A percentile compares a stretch with the other conserved stretches of the same genome.
Conservation (phyloP, 2,329 filamentous ascomycete species). For the Aspergillus sclerotialis region DNA sequence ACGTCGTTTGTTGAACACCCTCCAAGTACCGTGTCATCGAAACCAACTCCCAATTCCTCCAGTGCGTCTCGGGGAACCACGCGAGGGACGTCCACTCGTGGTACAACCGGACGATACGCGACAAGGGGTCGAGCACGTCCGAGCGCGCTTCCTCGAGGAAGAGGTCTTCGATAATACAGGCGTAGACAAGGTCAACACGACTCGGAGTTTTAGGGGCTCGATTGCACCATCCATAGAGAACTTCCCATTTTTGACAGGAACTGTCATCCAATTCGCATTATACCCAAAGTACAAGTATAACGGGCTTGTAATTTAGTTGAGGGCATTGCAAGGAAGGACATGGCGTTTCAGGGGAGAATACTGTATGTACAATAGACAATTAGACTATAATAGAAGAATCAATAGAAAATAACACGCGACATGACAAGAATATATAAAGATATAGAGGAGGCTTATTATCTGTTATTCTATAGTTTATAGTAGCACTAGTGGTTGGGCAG, state of each 20-base stretch:
- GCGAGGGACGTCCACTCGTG: conserved; percentile 4
- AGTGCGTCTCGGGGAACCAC: conserved; percentile 19
- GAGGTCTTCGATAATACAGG: conserved; percentile 30
- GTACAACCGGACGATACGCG: conserved; percentile 25
- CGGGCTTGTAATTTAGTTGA: too few relatives aligned
- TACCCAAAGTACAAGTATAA: background rate
- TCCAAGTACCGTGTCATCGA: conserved; percentile 43
- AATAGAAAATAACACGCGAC: too few relatives aligned
- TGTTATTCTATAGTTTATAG: too few relatives aligned
- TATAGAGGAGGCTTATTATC: too few relatives aligned
- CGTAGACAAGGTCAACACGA: too few relatives aligned
- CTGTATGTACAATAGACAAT: conserved; percentile 2
- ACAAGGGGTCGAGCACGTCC: conserved; percentile 31
- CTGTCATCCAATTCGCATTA: background rate
- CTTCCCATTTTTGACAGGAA: background rate
- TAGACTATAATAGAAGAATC: too few relatives aligned
- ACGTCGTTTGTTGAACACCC: conserved; percentile 88
- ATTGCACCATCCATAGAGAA: conserved; percentile 1
- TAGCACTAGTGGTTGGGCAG: too few relatives aligned
- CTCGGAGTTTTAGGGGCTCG: too few relatives aligned
- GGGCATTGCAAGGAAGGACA: too few relatives aligned
- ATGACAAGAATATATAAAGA: too few relatives aligned
- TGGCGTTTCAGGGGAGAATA: background rate
- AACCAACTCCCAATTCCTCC: conserved; percentile 30
- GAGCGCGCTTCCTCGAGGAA: conserved; percentile 34